Evolutionary conservation across 2,329 filamentous ascomycete species (phyloP), one percentile per base, ranked within the genome.

Genomic region (Fusarium anguioides): DNA sequence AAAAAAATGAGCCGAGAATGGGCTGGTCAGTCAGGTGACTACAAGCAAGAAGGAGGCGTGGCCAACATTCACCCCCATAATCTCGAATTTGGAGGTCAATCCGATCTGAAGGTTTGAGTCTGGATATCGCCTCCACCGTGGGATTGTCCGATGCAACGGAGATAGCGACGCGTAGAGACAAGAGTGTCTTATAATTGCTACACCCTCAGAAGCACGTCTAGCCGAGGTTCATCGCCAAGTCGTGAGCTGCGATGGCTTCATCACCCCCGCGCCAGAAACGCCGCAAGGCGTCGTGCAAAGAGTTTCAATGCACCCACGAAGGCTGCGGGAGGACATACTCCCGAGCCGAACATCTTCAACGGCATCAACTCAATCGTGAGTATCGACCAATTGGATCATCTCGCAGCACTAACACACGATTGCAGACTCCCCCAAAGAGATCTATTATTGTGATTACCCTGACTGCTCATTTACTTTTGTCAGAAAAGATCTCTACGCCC

Each of bases 241-340:
- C 52, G 44, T 61, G 45, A 53, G 66, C 54, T 64, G 62, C 64
- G 44, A 74, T 74, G 72, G 60, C 64, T 64, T 74, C 71, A 61
- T 72, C 71, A 44, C 71, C 72, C 56, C 68, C 68, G 64, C 72
- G 72, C 31, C 72, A 74, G 68, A 74, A 74, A 72, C 72, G 72
- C 66, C 72, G 72, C 71, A 74, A 74, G 64, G 62, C 72, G 29
- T 72, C 72, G 11, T 74, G 72, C 69, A 74, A 74, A 56, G 72
- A 74, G 64, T 74, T 74, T 21, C 71, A 74, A 40, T 74, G 72
- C 70, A 74, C 72, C 47, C 72, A 74, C 54, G 72, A 74, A 58
- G 72, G 72, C 49, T 74, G 72, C 39, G 72, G 72, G 35, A 68
- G 72, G 51, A 74, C 72, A 18, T 74, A 74, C 26, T 74, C 72